Conservation (phyloP, 208 protist genomes). For the Phytomonas francai region DNA sequence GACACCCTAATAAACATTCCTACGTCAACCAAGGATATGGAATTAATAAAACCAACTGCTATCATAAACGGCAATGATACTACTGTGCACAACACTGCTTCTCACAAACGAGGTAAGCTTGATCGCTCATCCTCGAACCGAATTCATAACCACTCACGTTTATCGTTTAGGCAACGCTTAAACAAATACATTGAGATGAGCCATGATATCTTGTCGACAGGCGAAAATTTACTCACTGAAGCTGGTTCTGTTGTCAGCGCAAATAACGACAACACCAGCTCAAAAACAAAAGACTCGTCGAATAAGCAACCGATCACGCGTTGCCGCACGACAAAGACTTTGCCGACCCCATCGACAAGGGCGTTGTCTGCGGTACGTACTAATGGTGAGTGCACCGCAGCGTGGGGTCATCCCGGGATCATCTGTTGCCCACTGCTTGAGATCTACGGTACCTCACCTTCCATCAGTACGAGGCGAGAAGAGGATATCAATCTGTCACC, state of each 20-base stretch:
- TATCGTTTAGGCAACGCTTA: not conserved
- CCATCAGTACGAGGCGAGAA: not conserved
- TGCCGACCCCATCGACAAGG: not conserved
- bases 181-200: not conserved
- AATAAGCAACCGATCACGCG: not conserved
- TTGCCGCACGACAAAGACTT: not conserved
- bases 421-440: not conserved
- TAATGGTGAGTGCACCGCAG: not conserved
- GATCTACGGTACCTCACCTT: not conserved
- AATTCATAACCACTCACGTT: not conserved
- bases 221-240: not conserved
- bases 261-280: not conserved
- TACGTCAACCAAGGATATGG: not conserved
- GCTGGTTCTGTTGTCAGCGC: not conserved
- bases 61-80: not conserved
- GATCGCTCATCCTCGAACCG: not conserved
- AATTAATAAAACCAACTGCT: not conserved
- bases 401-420: not conserved
- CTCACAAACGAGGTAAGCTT: not conserved
- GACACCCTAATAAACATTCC: not conserved
- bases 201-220: not conserved
- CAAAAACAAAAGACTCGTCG: not conserved
- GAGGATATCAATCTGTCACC: constrained; percentile 27
- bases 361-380: not conserved
- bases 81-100: not conserved